These are phyloP conservation scores for Obelidium mucronatum DNA, from an alignment of 192 early-diverging fungal species.

Conservation along the genomic window DNA sequence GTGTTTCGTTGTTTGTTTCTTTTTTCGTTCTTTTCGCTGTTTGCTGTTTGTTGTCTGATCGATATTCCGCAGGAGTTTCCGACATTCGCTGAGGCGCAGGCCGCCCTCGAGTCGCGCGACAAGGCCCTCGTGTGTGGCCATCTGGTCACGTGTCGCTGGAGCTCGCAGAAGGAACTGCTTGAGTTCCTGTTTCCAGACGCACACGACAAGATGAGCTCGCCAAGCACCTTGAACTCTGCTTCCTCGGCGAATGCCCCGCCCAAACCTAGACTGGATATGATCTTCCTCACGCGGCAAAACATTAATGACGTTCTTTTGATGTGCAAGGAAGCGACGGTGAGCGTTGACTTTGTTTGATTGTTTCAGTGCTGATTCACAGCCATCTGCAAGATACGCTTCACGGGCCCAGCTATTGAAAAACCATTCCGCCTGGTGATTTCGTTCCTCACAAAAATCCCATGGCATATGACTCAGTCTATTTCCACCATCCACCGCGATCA, in stretches of 20 bases:
- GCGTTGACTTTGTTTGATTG: no score
- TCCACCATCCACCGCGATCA: conserved; percentile 75
- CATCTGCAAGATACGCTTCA: conserved; percentile 79
- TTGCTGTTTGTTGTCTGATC: no score
- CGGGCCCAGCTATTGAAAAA: conserved; percentile 73
- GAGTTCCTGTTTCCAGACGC: conserved; percentile 45
- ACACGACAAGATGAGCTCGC: no score
- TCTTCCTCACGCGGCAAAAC: conserved; percentile 69
- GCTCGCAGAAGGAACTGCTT: conserved; percentile 46
- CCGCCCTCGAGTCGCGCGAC: conserved; percentile 62
- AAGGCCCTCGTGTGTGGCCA: conserved; percentile 69
- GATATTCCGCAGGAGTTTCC: no score
- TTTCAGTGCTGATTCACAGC: no score
- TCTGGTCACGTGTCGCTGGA: conserved; percentile 52
- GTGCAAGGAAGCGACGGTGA: conserved; percentile 79
- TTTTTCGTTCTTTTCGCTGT: neutral
- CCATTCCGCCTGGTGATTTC: conserved; percentile 83
- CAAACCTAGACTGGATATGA: neutral
- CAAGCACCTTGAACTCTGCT: neutral
- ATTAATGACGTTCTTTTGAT: conserved; percentile 73
- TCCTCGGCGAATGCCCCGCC: neutral
- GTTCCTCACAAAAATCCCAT: conserved; percentile 75
- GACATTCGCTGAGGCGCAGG: conserved; percentile 56
- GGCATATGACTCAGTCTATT: conserved; percentile 69
- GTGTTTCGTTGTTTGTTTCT: neutral